Evolutionary conservation across 768 basidiomycete species (phyloP), one percentile per base, ranked within the genome.

Genomic region (Phlebiopsis gigantea): DNA sequence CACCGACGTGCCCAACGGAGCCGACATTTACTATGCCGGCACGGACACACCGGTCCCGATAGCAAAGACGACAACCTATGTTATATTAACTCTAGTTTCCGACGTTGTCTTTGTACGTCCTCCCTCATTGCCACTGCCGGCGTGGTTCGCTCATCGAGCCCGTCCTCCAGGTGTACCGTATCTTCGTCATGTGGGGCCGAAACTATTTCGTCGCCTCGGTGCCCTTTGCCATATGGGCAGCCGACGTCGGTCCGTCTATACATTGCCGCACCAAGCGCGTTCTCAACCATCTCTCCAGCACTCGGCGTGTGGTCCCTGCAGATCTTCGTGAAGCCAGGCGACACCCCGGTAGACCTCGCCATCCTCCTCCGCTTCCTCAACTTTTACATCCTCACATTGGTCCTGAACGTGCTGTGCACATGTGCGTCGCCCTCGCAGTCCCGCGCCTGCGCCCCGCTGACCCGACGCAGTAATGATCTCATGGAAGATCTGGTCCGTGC

Each of bases 131-230:
- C 17, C 2, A 19, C 10, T 25, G 12, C 44, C 10, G 2, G 12
- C n/a, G 14, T 1, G n/a, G 19, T 3, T 45, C 5, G 1, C 2
- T 15, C 21, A 39, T 39, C 17, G 3, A 19, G 9, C 15, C 44
- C 3, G 63, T 61, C 43, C 65, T 69, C 57, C 66, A 69, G 66
- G 56, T 69, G 21, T 60, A 67, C 42, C 68, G 68, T 15, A 58
- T 56, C 47, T 69, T 57, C 46, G 47, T 64, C 50, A 55, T 69
- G 25, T 69, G 67, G 67, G 66, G 63, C n/a, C 58, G 58, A 21
- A 66, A 26, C 44, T 49, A 43, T 39, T 14, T 44, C 24, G 55
- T 69, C 30, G 45, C 57, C n/a, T 0, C 47, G 6, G 26, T 67
- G n/a, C 68, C 68, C 9, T 56, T 59, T 53, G 28, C 66, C 25